Base-by-base conservation (phyloP, 495 filamentous ascomycete genomes). In the Xeromyces bisporus region DNA sequence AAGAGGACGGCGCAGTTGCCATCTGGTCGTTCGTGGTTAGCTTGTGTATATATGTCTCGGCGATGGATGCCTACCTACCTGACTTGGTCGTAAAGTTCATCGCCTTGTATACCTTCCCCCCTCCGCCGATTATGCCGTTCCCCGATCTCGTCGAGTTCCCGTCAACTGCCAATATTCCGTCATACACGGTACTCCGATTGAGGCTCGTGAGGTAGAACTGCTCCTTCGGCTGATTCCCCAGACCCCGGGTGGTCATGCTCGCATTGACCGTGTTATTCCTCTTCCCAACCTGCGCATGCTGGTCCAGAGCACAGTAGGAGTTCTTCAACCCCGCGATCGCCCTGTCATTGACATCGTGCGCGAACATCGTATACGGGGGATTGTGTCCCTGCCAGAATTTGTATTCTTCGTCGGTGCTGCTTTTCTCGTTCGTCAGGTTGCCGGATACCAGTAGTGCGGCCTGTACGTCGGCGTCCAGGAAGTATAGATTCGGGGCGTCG, bases 161-260 rank as follows among this genome's bases (percentile, higher is more conserved):
- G 15, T 60, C 48, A 46, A 73, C 65, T 6, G 75, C 81, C 17
- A 93, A 52, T 31, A 83, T 72, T 0, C 66, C 81, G 24, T 58
- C 41, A 43, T 96, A 97, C 0, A 51, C 62, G 5, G 76, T 67
- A 39, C 69, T 79, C 3, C 56, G 49, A 29, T 84, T 81, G 11
- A 97, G 62, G 1, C 71, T 69, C 10, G 60, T 70, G 18, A 93
- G 55, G 39, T 87, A 81, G 51, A 96, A 91, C 44, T 93, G 81
- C 53, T 91, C 70, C 42, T 80, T 80, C 0, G 80, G 79, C 25
- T 71, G 48, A 29, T 70, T 71, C 3, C 62, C 65, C 0, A 58
- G 51, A 2, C 74, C 73, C 2, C 71, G 60, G 15, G 46, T 67
- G 2, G 78, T 89, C 65, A 92, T 80, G 26, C 65, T 64, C 18